phyloP scores from a whole-genome alignment of 768 basidiomycete species.

The Asterophora lycoperdoides region DNA sequence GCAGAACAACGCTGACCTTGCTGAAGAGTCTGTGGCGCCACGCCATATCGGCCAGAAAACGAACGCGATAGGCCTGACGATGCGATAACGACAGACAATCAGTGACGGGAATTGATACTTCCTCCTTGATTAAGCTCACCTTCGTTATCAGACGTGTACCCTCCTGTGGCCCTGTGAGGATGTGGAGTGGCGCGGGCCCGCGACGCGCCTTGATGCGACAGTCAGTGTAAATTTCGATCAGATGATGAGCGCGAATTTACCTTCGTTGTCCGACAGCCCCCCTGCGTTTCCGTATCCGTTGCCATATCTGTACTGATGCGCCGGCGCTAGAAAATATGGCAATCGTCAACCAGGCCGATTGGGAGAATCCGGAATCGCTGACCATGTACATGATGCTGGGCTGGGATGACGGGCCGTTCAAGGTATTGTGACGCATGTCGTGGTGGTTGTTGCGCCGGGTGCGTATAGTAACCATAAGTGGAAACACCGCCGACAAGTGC shows the following conservation, averaged over 20 bases:
- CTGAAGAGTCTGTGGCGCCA: constrained; percentile 2
- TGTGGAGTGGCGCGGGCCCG: not conserved
- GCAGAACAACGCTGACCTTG: not conserved
- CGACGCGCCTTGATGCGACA: not conserved
- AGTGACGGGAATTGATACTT: not conserved
- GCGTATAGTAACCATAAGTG: not conserved
- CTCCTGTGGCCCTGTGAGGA: not conserved
- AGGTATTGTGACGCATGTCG: not conserved
- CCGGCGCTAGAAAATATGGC: not conserved
- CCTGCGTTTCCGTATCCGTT: constrained; percentile 1
- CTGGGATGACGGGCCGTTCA: not conserved
- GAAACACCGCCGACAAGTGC: not conserved
- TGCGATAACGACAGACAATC: not conserved
- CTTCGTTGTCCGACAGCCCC: not conserved
- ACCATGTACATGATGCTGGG: constrained; percentile 6
- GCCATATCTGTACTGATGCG: not conserved
- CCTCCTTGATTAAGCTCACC: constrained; percentile 9
- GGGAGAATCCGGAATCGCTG: not conserved
- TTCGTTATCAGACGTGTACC: not conserved
- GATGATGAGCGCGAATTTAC: not conserved
- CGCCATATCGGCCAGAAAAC: not conserved
- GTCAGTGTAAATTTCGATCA: not conserved
- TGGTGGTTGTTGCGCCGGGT: not conserved
- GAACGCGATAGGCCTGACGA: constrained; percentile 1
- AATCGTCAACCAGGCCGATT: not conserved